phyloP scores from a whole-genome alignment of 805 yeast genomes.

The Candida chauliodis region DNA sequence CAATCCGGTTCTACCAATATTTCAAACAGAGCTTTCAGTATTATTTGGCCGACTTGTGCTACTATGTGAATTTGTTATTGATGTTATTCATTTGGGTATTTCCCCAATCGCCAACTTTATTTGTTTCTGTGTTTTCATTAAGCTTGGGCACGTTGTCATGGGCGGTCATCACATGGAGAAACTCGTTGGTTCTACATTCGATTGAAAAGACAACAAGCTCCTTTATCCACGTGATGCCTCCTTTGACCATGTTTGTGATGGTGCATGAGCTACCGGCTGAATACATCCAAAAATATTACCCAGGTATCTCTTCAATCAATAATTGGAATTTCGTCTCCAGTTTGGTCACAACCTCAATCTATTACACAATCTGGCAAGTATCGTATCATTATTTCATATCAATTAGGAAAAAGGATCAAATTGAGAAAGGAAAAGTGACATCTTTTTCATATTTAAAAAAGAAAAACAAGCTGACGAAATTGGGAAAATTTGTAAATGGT shows the following conservation, averaged over 20 bases:
- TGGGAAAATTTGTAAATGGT: constrained; percentile 77
- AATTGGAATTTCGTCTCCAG: constrained; percentile 72
- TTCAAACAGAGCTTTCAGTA: constrained; percentile 78
- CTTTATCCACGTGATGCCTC: constrained; percentile 88
- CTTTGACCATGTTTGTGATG: constrained; percentile 79
- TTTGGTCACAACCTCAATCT: constrained; percentile 71
- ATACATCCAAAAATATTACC: constrained; percentile 59
- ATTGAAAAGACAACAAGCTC: constrained; percentile 90
- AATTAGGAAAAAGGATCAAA: constrained; percentile 70
- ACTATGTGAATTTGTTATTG: constrained; percentile 75
- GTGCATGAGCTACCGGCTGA: constrained; percentile 67
- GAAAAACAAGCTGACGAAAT: constrained; percentile 56
- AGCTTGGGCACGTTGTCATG: constrained; percentile 86
- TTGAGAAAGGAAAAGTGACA: constrained; percentile 80
- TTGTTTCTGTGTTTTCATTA: constrained; percentile 80
- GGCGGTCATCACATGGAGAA: constrained; percentile 95
- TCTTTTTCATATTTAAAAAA: constrained; percentile 81
- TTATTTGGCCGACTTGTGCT: constrained; percentile 89
- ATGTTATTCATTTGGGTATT: constrained; percentile 76
- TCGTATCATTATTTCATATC: constrained; percentile 91
- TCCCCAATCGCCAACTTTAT: constrained; percentile 70
- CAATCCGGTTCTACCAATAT: constrained; percentile 79
- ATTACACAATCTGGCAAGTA: constrained; percentile 87
- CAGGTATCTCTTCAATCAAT: constrained; percentile 66
- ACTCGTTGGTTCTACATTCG: constrained; percentile 86